phyloP scores from a whole-genome alignment of 148 eudicot species.

The Rhododendron kiyosumense region DNA sequence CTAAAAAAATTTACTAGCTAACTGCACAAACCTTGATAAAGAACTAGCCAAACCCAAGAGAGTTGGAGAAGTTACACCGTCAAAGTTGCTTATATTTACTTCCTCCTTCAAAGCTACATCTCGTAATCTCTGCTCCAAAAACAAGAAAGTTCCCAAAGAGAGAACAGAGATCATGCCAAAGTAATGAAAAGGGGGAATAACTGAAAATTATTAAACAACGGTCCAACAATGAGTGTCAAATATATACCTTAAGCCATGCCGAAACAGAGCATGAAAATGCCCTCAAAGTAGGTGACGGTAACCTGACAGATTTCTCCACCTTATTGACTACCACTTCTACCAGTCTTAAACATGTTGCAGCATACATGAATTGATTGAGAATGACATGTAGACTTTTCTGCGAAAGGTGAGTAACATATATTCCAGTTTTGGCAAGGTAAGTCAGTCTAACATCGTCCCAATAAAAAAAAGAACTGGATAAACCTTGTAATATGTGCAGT shows the following conservation, averaged over 20 bases:
- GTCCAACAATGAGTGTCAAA: background rate
- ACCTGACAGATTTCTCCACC: slow-evolving; percentile 36
- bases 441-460: slow-evolving; percentile 57
- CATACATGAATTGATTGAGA: slow-evolving; percentile 61
- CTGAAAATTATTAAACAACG: background rate
- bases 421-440: slow-evolving; percentile 52
- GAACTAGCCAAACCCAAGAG: slow-evolving; percentile 81
- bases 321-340: slow-evolving; percentile 44
- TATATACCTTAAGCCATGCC: slow-evolving; percentile 63
- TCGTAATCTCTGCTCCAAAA: slow-evolving; percentile 58
- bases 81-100: slow-evolving; percentile 38
- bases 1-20: background rate
- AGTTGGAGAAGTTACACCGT: slow-evolving; percentile 46
- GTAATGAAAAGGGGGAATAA: background rate
- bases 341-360: slow-evolving; percentile 69
- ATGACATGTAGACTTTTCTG: slow-evolving; percentile 54
- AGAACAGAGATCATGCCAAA: background rate
- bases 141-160: slow-evolving; percentile 15
- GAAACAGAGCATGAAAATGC: slow-evolving; percentile 62
- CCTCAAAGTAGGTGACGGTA: slow-evolving; percentile 58
- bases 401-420: slow-evolving; percentile 67
- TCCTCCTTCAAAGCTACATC: slow-evolving; percentile 84
- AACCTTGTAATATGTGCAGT: slow-evolving; percentile 73
- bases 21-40: slow-evolving; percentile 62
- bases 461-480: slow-evolving; percentile 54